Conservation (phyloP, 148 eudicot species). For the Persicaria tinctoria region DNA sequence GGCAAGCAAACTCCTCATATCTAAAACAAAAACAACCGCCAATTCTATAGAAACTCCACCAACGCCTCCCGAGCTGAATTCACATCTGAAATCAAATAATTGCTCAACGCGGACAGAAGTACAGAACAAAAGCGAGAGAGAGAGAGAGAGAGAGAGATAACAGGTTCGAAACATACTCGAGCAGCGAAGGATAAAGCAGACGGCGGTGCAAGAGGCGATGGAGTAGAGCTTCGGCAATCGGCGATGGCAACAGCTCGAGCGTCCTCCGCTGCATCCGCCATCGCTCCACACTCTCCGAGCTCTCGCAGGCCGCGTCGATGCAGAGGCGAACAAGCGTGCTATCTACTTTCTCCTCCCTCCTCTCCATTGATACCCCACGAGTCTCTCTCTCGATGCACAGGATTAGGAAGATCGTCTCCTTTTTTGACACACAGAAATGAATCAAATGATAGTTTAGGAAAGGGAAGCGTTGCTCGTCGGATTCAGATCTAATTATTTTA, state of each 20-base stretch:
- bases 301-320: slow-evolving; percentile 51
- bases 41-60: neutral
- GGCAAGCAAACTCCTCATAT: neutral
- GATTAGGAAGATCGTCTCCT: neutral
- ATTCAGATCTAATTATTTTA: neutral
- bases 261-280: slow-evolving; percentile 91
- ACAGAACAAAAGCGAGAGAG: neutral
- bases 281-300: slow-evolving; percentile 46
- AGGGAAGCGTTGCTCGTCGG: neutral
- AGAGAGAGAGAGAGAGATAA: neutral
- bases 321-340: slow-evolving; percentile 43
- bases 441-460: neutral
- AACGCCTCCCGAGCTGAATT: neutral
- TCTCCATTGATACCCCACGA: slow-evolving; percentile 13
- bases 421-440: neutral
- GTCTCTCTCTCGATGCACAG: neutral
- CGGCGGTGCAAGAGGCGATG: slow-evolving; percentile 65
- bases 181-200: slow-evolving; percentile 71
- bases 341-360: slow-evolving; percentile 18
- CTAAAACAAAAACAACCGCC: neutral
- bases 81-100: neutral
- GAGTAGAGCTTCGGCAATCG: slow-evolving; percentile 56
- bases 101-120: neutral
- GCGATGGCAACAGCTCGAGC: slow-evolving; percentile 65
- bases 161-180: slow-evolving; percentile 38